Base-by-base conservation (phyloP, 257 asterid genomes). In the Cynanchum wilfordii region DNA sequence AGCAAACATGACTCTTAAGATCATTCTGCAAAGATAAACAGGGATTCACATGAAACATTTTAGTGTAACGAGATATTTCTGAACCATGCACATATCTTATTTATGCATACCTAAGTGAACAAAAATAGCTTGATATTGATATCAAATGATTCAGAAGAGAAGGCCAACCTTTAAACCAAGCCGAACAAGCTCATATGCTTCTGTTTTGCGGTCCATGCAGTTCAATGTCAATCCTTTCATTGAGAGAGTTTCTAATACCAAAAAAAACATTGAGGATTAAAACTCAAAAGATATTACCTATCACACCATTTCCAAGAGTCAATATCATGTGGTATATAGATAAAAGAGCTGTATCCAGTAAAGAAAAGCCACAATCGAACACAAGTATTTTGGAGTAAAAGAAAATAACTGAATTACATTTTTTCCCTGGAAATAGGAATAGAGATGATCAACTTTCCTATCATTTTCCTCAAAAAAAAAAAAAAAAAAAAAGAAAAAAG, bases 1-100 rank as follows among this genome's bases (percentile, higher is more conserved):
- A 95, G 84, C 99, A 95, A 70, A 95, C 95, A 83, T 95, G 99
- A 82, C 99, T 95, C 87, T 95, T 95, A 45, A 95, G 93, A 82
- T 95, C 97, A 92, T 95, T 95, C 99, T 95, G 96, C 90, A 87
- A 75, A 83, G 66, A 58, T 62, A 78, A 77, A 76, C 69, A 51
- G 75, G 72, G 66, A 80, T 72, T 65, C 69, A 75, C 73, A 71
- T 57, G 73, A 78, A 47, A 13, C 50, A 36, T 64, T 19, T 42
- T 42, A 42, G 47, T 7, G 69, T 17, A 19, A 54, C 10, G 62
- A 56, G 33, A 64, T 20, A 62, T 36, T 12, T 22, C 29, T 22
- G 13, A n/a, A 56, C 1, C 8, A 56, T 56, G 15, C 11, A 29
- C 15, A 22, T 56, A 56, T 56, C 62, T 19, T 36, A 20, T 2